Percentiles rank a stretch among this genome's conserved stretches.
Evolutionary conservation across 495 filamentous ascomycete species (phyloP).

Genomic region (Podospora appendiculata): DNA sequence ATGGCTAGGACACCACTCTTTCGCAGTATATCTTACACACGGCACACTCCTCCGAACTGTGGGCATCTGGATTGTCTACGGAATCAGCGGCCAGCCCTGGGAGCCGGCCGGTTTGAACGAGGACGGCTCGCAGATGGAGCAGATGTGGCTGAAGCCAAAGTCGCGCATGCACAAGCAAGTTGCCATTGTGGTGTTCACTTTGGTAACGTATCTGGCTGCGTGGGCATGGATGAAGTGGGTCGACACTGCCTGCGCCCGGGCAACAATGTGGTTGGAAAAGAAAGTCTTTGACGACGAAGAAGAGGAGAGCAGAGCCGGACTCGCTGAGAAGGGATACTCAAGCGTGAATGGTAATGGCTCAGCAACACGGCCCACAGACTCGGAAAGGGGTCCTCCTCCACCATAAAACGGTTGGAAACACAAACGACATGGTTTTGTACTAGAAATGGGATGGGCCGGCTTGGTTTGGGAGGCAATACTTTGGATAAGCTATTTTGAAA

Average conservation of each 20-base stretch:
- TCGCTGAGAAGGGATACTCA: slow-evolving; percentile 23
- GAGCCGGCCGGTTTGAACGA: slow-evolving; percentile 25
- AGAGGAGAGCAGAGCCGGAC: slow-evolving; percentile 7
- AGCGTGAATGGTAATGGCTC: slow-evolving; percentile 10
- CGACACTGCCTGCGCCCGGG: slow-evolving; percentile 52
- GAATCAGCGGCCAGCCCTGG: slow-evolving; percentile 43
- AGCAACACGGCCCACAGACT: neutral
- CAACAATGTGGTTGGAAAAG: slow-evolving; percentile 51
- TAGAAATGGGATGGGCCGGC: too few relatives aligned
- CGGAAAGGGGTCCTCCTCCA: neutral
- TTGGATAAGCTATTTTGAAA: too few relatives aligned
- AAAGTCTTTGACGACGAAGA: slow-evolving; percentile 48
- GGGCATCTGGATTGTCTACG: slow-evolving; percentile 56
- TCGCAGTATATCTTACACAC: slow-evolving; percentile 62
- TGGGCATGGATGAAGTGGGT: slow-evolving; percentile 60
- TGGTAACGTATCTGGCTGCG: slow-evolving; percentile 45
- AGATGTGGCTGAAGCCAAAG: slow-evolving; percentile 29
- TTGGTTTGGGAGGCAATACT: too few relatives aligned
- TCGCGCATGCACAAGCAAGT: slow-evolving; percentile 24
- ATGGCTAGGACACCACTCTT: slow-evolving; percentile 60
- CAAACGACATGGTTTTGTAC: too few relatives aligned
- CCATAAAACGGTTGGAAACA: neutral
- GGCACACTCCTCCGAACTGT: slow-evolving; percentile 55
- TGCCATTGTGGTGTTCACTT: slow-evolving; percentile 28
- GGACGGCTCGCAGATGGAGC: slow-evolving; percentile 19